phyloP scores from a whole-genome alignment of 2,329 filamentous ascomycete species.

The Exophiala bonariae region DNA sequence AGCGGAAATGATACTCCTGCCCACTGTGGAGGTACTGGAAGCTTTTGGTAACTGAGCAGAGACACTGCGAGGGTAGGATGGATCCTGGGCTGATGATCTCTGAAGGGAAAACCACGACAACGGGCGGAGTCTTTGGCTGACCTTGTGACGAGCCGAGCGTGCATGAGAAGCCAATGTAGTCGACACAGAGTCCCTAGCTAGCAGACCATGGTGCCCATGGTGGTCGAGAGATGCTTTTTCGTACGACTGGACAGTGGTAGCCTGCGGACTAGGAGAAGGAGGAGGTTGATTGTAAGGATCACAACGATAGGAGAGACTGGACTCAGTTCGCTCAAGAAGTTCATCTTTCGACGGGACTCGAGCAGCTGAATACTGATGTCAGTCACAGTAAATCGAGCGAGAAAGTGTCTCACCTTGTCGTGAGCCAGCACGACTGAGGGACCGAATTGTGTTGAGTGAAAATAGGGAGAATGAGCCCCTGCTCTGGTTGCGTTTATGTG shows the following conservation, averaged over 20 bases:
- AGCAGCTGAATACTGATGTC: constrained; percentile 11
- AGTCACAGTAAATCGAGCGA: background rate
- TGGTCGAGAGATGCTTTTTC: constrained; percentile 3
- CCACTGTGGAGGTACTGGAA: constrained; percentile 24
- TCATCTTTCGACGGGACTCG: constrained; percentile 21
- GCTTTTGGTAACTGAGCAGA: constrained; percentile 23
- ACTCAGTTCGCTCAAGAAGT: constrained; percentile 15
- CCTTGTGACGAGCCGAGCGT: constrained; percentile 5
- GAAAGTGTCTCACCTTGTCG: constrained; percentile 19
- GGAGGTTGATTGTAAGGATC: constrained; percentile 23
- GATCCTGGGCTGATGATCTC: constrained; percentile 1
- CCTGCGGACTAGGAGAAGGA: constrained; percentile 11
- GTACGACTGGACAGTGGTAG: background rate
- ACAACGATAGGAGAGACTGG: constrained; percentile 23
- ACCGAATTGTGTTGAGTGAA: constrained; percentile 22
- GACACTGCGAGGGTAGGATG: constrained; percentile 14
- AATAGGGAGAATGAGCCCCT: constrained; percentile 25
- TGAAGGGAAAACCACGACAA: constrained; percentile 26
- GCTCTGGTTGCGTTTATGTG: constrained; percentile 18
- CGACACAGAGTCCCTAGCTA: background rate
- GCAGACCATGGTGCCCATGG: background rate
- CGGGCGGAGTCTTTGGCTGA: constrained; percentile 15
- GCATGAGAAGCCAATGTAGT: background rate
- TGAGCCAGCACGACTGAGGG: constrained; percentile 21
- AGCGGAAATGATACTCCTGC: constrained; percentile 26